These are phyloP conservation scores for Hypoxylon sp. DNA, from an alignment of 2,329 filamentous ascomycete genomes.

Conservation along the genomic window DNA sequence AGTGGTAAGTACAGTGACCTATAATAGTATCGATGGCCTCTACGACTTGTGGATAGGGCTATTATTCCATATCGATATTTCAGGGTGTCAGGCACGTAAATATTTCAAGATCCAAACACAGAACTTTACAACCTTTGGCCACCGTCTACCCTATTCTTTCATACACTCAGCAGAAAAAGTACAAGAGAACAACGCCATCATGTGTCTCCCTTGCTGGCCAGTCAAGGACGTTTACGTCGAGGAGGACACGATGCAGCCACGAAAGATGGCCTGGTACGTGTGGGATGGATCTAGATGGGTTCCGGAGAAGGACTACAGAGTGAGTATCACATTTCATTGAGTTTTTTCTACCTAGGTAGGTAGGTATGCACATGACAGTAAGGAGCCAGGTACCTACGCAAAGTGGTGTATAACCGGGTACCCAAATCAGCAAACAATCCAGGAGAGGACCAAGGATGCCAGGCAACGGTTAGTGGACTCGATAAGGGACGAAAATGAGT, in stretches of 20 bases:
- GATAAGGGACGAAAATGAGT: neutral
- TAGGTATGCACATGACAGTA: neutral
- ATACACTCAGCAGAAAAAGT: neutral
- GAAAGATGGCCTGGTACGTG: conserved; percentile 44
- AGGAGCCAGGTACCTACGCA: too few relatives aligned
- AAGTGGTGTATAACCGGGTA: too few relatives aligned
- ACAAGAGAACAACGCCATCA: conserved; percentile 45
- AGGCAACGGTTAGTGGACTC: neutral
- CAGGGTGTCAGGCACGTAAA: neutral
- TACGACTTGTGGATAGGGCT: neutral
- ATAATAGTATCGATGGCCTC: neutral
- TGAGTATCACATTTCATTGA: conserved; percentile 39
- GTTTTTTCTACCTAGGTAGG: too few relatives aligned
- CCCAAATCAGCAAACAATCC: neutral
- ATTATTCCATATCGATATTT: neutral
- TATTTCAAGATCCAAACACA: neutral
- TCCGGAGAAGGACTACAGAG: conserved; percentile 36
- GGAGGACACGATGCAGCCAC: conserved; percentile 50
- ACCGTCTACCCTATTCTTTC: neutral
- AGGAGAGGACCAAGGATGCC: neutral
- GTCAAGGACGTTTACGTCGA: conserved; percentile 62
- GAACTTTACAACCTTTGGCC: neutral
- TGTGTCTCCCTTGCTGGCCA: conserved; percentile 68
- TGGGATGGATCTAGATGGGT: conserved; percentile 49
- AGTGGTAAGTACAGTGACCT: neutral